Evolutionary conservation across 192 early-diverging fungal genomes (phyloP).

Genomic region (Backusella macrospora): DNA sequence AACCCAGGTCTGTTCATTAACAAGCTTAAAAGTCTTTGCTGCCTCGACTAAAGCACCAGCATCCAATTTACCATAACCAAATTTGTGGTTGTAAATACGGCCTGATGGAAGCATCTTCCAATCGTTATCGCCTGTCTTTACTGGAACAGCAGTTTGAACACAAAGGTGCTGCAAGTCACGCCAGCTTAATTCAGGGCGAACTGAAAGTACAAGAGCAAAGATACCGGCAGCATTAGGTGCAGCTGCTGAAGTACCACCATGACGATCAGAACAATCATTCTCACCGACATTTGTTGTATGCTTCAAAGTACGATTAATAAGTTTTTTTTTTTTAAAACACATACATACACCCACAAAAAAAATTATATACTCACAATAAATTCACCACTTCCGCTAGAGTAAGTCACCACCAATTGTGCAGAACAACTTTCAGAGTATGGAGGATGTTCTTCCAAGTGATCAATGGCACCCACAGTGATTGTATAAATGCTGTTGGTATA

Average conservation of each 20-base stretch:
- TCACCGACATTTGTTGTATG: constrained; percentile 79
- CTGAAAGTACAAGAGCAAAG: constrained; percentile 74
- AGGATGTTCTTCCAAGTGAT: constrained; percentile 74
- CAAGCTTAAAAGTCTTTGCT: constrained; percentile 64
- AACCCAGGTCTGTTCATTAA: constrained; percentile 65
- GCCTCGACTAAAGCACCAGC: constrained; percentile 73
- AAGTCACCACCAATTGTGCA: constrained; percentile 90
- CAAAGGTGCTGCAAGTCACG: constrained; percentile 87
- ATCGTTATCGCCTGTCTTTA: constrained; percentile 64
- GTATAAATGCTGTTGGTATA: constrained; percentile 97
- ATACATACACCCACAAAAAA: too few species aligned
- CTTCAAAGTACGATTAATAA: constrained; percentile 27
- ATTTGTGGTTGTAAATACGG: constrained; percentile 85
- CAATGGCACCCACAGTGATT: constrained; percentile 89
- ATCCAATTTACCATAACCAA: constrained; percentile 90
- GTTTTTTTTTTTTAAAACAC: too few species aligned
- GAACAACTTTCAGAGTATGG: constrained; percentile 88
- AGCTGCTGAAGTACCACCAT: constrained; percentile 92
- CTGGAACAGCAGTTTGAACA: constrained; percentile 71
- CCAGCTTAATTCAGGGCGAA: constrained; percentile 88
- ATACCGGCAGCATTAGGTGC: constrained; percentile 89
- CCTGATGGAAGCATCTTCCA: constrained; percentile 73
- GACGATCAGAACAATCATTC: constrained; percentile 66
- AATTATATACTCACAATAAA: constrained; percentile 71
- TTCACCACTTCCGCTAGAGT: constrained; percentile 73